Conservation (phyloP, 495 filamentous ascomycete genomes). For the Xylaria sp. region DNA sequence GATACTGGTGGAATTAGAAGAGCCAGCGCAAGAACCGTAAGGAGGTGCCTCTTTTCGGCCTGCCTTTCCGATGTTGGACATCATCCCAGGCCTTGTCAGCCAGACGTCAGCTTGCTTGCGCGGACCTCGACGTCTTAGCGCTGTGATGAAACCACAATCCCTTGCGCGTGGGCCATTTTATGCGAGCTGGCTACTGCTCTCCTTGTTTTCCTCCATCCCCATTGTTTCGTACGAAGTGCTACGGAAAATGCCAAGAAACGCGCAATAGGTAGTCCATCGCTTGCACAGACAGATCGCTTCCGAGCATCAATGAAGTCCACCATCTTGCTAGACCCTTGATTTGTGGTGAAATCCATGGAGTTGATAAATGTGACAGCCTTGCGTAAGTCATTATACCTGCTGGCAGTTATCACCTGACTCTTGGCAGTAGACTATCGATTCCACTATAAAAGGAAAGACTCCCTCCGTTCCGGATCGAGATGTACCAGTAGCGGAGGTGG, state of each 20-base stretch:
- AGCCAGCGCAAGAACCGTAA: neutral
- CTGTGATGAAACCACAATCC: neutral
- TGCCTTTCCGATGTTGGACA: neutral
- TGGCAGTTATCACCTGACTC: neutral
- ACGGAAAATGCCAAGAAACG: neutral
- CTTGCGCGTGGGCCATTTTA: neutral
- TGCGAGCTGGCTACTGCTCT: neutral
- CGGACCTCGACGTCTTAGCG: neutral
- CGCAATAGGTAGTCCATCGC: neutral
- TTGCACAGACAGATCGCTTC: neutral
- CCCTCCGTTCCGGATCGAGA: neutral
- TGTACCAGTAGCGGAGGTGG: too few species aligned
- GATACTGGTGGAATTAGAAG: slow-evolving; percentile 17
- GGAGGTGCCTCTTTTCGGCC: neutral
- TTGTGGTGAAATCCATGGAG: neutral
- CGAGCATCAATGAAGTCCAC: neutral
- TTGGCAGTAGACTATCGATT: neutral
- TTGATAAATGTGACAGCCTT: neutral
- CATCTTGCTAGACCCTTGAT: neutral
- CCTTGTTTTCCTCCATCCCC: neutral
- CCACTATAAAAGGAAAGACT: neutral
- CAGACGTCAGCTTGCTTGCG: neutral
- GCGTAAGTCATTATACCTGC: neutral
- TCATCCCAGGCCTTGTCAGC: neutral
- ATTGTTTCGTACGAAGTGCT: neutral